Evolutionary conservation across 306 rosid species (phyloP).

Genomic region (Dryas alaskensis): DNA sequence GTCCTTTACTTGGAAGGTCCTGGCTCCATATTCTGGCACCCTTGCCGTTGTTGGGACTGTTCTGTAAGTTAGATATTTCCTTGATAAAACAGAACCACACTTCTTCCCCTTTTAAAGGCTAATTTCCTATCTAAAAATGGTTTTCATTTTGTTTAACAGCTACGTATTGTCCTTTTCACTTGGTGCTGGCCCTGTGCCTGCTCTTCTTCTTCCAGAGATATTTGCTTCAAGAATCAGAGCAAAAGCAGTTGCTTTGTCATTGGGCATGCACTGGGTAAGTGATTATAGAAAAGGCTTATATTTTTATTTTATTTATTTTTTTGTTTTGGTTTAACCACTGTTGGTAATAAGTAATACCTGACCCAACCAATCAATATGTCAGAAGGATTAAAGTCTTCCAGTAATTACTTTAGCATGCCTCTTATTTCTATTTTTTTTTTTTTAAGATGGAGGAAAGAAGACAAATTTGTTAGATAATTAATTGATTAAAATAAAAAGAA

Average conservation of each 20-base stretch:
- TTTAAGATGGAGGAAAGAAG: not conserved
- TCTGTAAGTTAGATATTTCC: constrained; percentile 59
- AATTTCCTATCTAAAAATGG: constrained; percentile 1
- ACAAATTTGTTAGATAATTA: not conserved
- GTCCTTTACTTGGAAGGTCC: constrained; percentile 78
- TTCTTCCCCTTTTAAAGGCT: not conserved
- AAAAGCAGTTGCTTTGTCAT: constrained; percentile 85
- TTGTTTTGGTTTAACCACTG: not conserved
- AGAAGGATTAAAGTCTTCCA: not conserved
- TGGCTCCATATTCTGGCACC: constrained; percentile 75
- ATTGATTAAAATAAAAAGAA: not conserved
- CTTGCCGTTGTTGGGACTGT: constrained; percentile 90
- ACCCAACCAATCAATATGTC: not conserved
- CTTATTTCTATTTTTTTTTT: not conserved
- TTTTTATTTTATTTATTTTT: not conserved
- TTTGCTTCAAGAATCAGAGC: constrained; percentile 97
- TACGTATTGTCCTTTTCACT: constrained; percentile 93
- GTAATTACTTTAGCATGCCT: constrained; percentile 12
- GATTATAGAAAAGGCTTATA: constrained; percentile 3
- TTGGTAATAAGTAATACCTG: not conserved
- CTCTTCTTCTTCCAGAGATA: constrained; percentile 95
- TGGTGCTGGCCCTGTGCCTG: constrained; percentile 99
- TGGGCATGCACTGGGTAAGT: constrained; percentile 99
- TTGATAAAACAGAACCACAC: not conserved
- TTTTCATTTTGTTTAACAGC: constrained; percentile 37